Evolutionary conservation across 345 rosid species (phyloP), one percentile per base, ranked within the genome.

Genomic region (Iberis pinnata): DNA sequence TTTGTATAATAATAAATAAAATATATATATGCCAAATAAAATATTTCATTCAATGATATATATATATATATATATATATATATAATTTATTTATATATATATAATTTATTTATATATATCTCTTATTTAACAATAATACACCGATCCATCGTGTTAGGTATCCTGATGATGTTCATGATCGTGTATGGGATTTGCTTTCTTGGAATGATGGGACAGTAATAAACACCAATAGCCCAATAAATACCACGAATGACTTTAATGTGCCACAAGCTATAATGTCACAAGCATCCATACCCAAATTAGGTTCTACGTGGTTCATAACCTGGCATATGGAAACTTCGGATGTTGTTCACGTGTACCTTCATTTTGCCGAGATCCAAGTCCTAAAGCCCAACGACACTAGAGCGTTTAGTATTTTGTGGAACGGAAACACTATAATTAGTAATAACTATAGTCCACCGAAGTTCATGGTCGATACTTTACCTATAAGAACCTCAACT

Each of bases 341-440:
- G 9, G 49, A 49, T 0, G 36, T 50, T 0, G 43, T 63, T 26
- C 73, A 69, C 6, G 20, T 63, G 12, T 79, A 65, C 58, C 53
- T 69, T 40, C 62, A 64, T 14, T 56, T 42, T 29, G 71, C 63
- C 9, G 69, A 64, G 37, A 8, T 64, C 26, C 35, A 44, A 55
- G 45, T 8, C 43, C 38, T 60, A 26, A 12, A 18, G 1, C 22
- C 19, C 19, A 50, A 20, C 2, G 3, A 38, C 7, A 33, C 55
- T 16, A 64, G 69, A 19, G 49, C 13, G 2, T 64, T 64, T 12
- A 5, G 3, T 16, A 55, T 64, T 11, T 16, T 4, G 20, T 2
- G 46, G 51, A 16, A 65, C 48, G 17, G 7, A 4, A 5, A 18
- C n/a, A n/a, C n/a, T 29, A 13, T 41, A 10, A 18, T 35, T 61